Base-by-base conservation (phyloP, 225 moss, liverwort and hornwort genomes). In the Climacium dendroides region DNA sequence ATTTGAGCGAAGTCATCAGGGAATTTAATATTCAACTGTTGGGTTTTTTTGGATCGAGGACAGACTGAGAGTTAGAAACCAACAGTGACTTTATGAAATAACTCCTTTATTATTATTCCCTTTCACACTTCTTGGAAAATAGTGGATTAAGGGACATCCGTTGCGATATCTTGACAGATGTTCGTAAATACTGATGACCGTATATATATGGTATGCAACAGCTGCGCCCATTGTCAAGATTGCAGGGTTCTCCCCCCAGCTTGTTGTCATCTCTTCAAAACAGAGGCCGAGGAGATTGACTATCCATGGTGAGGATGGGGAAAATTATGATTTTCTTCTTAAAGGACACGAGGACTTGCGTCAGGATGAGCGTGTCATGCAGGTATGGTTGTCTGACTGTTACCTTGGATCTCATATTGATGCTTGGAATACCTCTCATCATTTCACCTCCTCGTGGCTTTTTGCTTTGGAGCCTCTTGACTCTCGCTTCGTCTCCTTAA, bases 261-360 rank as follows among this genome's bases (percentile, higher is more conserved):
- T 99, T 54, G 92, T 97, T 72, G 99, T 99, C 43, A 99, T 99
- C 80, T 91, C 93, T 67, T 99, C 99, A 32, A 99, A 99, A 87
- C 99, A 99, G 89, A 94, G 99, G 53, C 99, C 99, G 37, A 93
- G 99, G 57, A 95, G 93, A 85, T 93, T 97, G 86, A 99, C 99
- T 55, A 97, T 99, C 83, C 93, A 96, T 89, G 99, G 99, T n/a
- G 96, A 95, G 82, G 97, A 99, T 78, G 99, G 99, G 52, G 94
- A 95, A 69, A 95, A 96, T 62, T 97, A 99, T 74, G 95, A 92
- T 83, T 99, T 97, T 86, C 93, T 99, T 57, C 97, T 99, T 54
- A 99, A 99, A 89, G 99, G 99, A 58, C 99, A 99, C 65, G 99
- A 99, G 84, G 99, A 99, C 89, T 90, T 99, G 90, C 97, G 99